phyloP scores from a whole-genome alignment of 805 yeast species.

The Zygoascus ofunaensis region DNA sequence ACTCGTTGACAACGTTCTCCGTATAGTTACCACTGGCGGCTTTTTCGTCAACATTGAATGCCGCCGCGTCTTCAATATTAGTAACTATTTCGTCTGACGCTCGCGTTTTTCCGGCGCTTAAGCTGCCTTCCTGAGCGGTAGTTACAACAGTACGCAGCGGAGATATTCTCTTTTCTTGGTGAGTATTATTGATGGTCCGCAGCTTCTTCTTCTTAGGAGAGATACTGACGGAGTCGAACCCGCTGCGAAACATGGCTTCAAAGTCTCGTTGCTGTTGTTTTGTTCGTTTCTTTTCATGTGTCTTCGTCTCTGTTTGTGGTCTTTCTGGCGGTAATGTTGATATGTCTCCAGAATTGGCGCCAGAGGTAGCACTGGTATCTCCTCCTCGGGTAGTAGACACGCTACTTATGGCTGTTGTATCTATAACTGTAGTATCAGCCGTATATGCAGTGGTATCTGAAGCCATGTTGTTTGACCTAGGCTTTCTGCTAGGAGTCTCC shows the following conservation, averaged over 20 bases:
- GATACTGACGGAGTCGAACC: conserved; percentile 18
- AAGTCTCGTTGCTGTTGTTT: conserved; percentile 8
- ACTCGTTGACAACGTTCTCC: not conserved
- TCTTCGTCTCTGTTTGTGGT: not conserved
- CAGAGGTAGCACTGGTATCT: not conserved
- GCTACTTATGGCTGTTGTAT: not conserved
- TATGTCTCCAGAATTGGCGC: too few relatives aligned
- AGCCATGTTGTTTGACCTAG: not conserved
- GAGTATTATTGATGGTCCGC: conserved; percentile 1
- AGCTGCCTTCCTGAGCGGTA: not conserved
- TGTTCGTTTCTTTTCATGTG: conserved; percentile 13
- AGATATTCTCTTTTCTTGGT: not conserved
- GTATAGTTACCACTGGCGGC: not conserved
- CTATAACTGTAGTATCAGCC: not conserved
- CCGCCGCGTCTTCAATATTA: not conserved
- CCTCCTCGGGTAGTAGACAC: not conserved
- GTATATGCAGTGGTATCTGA: not conserved
- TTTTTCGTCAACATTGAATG: not conserved
- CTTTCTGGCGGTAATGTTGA: too few relatives aligned
- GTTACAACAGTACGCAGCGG: not conserved
- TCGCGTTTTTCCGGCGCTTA: too few relatives aligned
- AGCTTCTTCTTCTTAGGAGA: conserved; percentile 7
- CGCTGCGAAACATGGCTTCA: conserved; percentile 23
- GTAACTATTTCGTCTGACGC: not conserved
- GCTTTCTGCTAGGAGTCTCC: not conserved